Evolutionary conservation across 176 grass and related monocot genomes (phyloP).

Genomic region (Elaeis guineensis): DNA sequence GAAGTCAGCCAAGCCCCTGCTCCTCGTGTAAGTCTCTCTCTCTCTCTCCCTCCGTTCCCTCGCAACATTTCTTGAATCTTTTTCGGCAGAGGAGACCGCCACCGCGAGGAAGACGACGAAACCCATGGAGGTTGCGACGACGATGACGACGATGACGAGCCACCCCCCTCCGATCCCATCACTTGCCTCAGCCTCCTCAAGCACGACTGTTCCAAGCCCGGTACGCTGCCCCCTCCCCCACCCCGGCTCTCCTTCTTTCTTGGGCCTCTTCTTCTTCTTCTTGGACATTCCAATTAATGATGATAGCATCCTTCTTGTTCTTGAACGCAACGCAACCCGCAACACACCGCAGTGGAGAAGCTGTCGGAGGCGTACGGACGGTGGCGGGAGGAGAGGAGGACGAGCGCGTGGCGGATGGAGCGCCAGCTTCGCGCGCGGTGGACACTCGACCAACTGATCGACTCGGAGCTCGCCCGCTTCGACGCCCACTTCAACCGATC

Average conservation of each 20-base stretch:
- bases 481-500: not conserved
- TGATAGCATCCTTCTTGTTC: no score
- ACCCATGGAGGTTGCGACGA: not conserved
- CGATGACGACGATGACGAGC: not conserved
- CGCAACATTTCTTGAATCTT: not conserved
- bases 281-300: no score
- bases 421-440: not conserved
- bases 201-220: not conserved
- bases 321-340: no score
- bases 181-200: slow-evolving; percentile 7
- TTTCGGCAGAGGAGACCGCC: not conserved
- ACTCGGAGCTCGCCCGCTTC: slow-evolving; percentile 6
- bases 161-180: not conserved
- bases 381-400: no score
- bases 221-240: not conserved
- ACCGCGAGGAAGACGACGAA: not conserved
- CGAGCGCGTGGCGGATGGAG: not conserved
- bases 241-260: not conserved
- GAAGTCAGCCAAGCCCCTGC: not conserved
- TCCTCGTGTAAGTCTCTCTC: not conserved
- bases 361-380: no score
- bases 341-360: no score
- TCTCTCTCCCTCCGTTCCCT: not conserved
- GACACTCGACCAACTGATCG: not conserved
- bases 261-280: no score